A percentile compares a stretch with the other conserved stretches of the same genome.
Conservation (phyloP, 257 asterid species). For the Solanum microdontum region DNA sequence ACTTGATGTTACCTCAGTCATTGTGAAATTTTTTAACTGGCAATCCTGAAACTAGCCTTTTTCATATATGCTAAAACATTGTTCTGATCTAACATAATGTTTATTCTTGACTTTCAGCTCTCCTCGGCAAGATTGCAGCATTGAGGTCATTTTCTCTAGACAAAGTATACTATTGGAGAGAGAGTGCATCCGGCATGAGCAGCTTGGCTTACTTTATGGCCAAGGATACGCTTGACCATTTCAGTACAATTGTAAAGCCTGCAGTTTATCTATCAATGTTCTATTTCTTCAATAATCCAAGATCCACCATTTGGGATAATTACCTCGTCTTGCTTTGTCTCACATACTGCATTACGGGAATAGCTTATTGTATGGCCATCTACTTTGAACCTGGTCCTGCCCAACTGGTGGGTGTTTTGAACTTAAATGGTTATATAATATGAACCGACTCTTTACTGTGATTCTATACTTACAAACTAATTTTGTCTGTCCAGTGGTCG, state of each 20-base stretch:
- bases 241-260: constrained; percentile 56
- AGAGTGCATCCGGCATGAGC: constrained; percentile 69
- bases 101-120: constrained; percentile 26
- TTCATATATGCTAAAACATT: neutral
- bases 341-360: constrained; percentile 60
- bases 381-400: constrained; percentile 69
- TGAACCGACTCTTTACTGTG: neutral
- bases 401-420: constrained; percentile 39
- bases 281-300: constrained; percentile 61
- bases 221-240: constrained; percentile 65
- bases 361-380: constrained; percentile 57
- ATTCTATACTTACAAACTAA: neutral
- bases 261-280: constrained; percentile 63
- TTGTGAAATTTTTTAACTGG: neutral
- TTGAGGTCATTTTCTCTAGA: constrained; percentile 57
- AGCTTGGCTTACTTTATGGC: constrained; percentile 59
- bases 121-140: constrained; percentile 58
- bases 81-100: neutral
- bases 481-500: constrained; percentile 57
- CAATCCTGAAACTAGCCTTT: neutral
- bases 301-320: constrained; percentile 50
- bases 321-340: constrained; percentile 59
- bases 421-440: neutral
- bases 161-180: constrained; percentile 51
- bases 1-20: neutral